Base-by-base conservation (phyloP, 768 basidiomycete genomes). In the Dentipellis fragilis region DNA sequence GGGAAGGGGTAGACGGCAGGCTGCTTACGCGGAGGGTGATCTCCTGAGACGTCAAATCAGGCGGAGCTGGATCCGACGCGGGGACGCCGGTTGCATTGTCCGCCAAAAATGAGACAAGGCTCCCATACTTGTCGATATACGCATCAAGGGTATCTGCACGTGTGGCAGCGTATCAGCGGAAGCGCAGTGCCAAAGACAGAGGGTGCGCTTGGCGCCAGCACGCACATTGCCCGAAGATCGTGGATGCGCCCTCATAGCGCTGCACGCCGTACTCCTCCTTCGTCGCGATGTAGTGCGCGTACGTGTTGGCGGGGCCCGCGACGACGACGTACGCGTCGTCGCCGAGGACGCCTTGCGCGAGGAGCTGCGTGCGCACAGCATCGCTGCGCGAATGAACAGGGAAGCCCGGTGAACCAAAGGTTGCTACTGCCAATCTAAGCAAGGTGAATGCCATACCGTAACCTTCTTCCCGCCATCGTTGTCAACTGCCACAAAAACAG, bases 271-370 rank as follows among this genome's bases (percentile, higher is more conserved):
- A 89, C 67, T 88, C 87, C 67, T 90, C 86, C 10, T 71, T 74
- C 29, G 86, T 89, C 1, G 86, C 72, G 52, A 88, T 74, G 65
- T 89, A 87, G 68, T 89, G 87, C 0, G 73, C 79, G 63, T 90
- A 90, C 5, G 85, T 84, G 60, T 89, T 90, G 5, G 86, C 87
- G n/a, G 89, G 89, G 12, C 87, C 89, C 12, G 85, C 83, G 54
- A 89, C 70, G 52, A 89, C 86, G 57, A 90, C 85, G 59, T 87
- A 85, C 3, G 85, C 86, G 60, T 85, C 76, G 49, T 79, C 67
- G 40, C 80, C 84, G 57, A 89, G 67, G 56, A 88, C 72, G 3
- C 80, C 81, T 50, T 77, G 71, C 0, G 83, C 75, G 57, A 89
- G 83, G 50, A 90, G 73, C 63, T 75, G 69, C 21, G 79, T 73